These are phyloP conservation scores for Phytophthora pini DNA, from an alignment of 352 stramenopile species.

Conservation along the genomic window DNA sequence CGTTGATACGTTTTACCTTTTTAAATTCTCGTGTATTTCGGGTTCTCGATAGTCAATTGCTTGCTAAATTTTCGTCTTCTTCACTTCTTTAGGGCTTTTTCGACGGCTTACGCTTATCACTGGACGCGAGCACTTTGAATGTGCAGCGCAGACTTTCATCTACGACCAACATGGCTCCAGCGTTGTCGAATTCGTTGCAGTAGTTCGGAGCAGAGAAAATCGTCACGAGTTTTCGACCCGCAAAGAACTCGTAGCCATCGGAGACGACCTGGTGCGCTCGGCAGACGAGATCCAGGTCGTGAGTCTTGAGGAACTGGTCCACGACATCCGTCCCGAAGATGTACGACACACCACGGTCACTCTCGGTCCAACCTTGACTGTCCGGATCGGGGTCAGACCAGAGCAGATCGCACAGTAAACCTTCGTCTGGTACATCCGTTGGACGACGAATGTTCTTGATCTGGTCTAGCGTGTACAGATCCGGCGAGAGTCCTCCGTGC, in stretches of 20 bases:
- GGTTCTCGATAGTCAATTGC: neutral
- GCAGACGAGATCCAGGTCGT: slow-evolving; percentile 98
- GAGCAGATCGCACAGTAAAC: slow-evolving; percentile 85
- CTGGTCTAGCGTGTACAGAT: slow-evolving; percentile 98
- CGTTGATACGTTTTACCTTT: slow-evolving; percentile 4
- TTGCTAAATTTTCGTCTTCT: neutral
- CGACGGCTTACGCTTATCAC: slow-evolving; percentile 66
- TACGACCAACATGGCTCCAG: slow-evolving; percentile 90
- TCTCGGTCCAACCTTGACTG: slow-evolving; percentile 95
- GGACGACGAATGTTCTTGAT: slow-evolving; percentile 91
- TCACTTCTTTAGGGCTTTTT: slow-evolving; percentile 37
- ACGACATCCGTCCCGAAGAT: slow-evolving; percentile 99
- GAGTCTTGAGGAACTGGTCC: slow-evolving; percentile 95
- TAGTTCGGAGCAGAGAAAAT: slow-evolving; percentile 99
- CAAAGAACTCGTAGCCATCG: slow-evolving; percentile 99
- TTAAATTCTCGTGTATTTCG: slow-evolving; percentile 2
- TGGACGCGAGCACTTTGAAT: slow-evolving; percentile 86
- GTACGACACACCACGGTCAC: slow-evolving; percentile 98
- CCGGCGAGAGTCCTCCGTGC: slow-evolving; percentile 93
- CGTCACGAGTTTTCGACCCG: slow-evolving; percentile 97
- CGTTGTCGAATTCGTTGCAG: slow-evolving; percentile 99
- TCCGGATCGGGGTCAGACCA: slow-evolving; percentile 90
- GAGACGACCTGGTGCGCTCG: slow-evolving; percentile 99
- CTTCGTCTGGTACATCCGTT: slow-evolving; percentile 87
- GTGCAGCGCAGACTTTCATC: slow-evolving; percentile 77